A percentile compares a stretch with the other conserved stretches of the same genome.
Conservation (phyloP, 768 basidiomycete species). For the Lactifluus volemus region DNA sequence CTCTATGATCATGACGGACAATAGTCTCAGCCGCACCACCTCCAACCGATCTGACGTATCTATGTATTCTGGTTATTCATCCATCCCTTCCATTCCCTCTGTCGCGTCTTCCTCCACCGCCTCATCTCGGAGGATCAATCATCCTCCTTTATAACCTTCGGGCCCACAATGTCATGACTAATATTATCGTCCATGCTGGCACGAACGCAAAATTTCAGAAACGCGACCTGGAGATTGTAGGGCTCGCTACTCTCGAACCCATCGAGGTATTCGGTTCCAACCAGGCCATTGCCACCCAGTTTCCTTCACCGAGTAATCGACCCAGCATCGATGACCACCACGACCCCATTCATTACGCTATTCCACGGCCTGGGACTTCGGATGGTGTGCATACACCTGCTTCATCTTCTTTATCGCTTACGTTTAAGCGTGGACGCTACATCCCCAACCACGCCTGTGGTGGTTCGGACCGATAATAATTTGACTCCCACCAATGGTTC, state of each 20-base stretch:
- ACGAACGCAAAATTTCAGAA: constrained; percentile 54
- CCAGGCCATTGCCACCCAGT: constrained; percentile 12
- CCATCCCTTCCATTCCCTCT: constrained; percentile 34
- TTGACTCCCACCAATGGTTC: constrained; percentile 32
- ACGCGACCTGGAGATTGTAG: constrained; percentile 68
- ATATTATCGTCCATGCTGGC: constrained; percentile 79
- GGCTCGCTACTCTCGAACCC: constrained; percentile 70
- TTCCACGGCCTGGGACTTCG: background rate
- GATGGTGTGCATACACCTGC: constrained; percentile 13
- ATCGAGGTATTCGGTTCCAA: constrained; percentile 56
- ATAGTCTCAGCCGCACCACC: constrained; percentile 32
- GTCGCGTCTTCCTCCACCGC: constrained; percentile 31
- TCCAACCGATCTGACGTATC: constrained; percentile 46
- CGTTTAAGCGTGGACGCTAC: constrained; percentile 4
- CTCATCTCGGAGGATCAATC: constrained; percentile 58
- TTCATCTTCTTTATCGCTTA: constrained; percentile 19
- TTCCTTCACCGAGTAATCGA: constrained; percentile 22
- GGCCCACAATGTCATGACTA: constrained; percentile 82
- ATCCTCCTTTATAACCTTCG: constrained; percentile 82
- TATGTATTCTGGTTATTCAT: constrained; percentile 39
- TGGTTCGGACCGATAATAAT: constrained; percentile 22
- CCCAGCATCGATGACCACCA: constrained; percentile 25
- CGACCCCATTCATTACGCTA: background rate
- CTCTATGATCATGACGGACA: constrained; percentile 29
- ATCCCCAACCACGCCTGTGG: constrained; percentile 21